A percentile compares a stretch with the other conserved stretches of the same genome.
These are phyloP conservation scores for Erodium chrysanthum DNA, from an alignment of 441 rosid species.

Conservation along the genomic window DNA sequence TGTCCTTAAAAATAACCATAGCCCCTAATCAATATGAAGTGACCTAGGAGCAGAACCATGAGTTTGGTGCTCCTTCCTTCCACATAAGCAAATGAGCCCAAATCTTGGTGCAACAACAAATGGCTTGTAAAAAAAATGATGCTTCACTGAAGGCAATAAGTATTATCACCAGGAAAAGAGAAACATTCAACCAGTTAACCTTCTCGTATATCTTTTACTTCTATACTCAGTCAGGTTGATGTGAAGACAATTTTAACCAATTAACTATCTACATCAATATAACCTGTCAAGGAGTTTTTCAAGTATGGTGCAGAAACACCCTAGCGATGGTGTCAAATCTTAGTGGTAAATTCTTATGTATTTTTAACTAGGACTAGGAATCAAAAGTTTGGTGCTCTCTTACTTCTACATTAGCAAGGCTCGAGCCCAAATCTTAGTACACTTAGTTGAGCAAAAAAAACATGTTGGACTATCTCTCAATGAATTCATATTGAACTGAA, in stretches of 20 bases:
- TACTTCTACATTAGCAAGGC: too few relatives aligned
- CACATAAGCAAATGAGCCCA: too few relatives aligned
- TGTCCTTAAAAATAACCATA: not conserved
- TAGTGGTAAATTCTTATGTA: too few relatives aligned
- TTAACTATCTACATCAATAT: not conserved
- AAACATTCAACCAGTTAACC: not conserved
- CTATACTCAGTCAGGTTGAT: not conserved
- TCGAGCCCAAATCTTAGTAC: too few relatives aligned
- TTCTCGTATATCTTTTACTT: not conserved
- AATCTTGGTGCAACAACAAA: too few relatives aligned
- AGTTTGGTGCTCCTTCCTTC: too few relatives aligned
- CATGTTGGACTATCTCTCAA: not conserved
- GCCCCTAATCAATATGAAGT: not conserved
- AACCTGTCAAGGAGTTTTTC: not conserved
- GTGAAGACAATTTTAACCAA: not conserved
- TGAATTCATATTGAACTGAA: not conserved
- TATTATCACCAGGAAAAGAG: not conserved
- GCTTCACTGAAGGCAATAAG: not conserved
- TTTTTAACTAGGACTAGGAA: too few relatives aligned
- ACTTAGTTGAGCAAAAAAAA: too few relatives aligned
- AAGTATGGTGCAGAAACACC: not conserved
- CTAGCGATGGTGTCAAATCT: not conserved
- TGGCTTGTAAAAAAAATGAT: too few relatives aligned
- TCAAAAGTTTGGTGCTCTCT: too few relatives aligned
- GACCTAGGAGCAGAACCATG: conserved; percentile 1